Evolutionary conservation across 192 early-diverging fungal genomes (phyloP).

Genomic region (Backusella parvicylindrica): DNA sequence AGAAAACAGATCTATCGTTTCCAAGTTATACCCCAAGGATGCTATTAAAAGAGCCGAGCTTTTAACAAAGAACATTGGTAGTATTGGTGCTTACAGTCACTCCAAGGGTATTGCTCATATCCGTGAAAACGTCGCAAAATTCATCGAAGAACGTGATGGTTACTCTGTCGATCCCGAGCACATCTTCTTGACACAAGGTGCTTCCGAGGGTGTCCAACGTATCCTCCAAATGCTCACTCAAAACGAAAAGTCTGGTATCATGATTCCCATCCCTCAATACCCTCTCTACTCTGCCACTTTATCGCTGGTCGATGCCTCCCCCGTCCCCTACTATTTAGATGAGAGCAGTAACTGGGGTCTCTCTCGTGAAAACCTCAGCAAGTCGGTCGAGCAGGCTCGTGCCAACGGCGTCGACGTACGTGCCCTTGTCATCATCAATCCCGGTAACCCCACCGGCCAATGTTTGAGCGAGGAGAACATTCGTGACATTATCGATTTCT

Average conservation of each 20-base stretch:
- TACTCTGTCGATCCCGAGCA: constrained; percentile 76
- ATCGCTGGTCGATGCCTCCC: constrained; percentile 76
- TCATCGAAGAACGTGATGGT: constrained; percentile 89
- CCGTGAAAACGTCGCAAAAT: constrained; percentile 84
- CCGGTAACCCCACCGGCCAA: constrained; percentile 98
- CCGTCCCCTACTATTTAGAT: constrained; percentile 91
- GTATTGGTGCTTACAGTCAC: constrained; percentile 90
- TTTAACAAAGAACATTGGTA: constrained; percentile 68
- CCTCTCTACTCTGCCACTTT: constrained; percentile 96
- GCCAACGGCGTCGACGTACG: constrained; percentile 80
- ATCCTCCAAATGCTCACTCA: constrained; percentile 85
- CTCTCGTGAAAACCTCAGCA: constrained; percentile 59
- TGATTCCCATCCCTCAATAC: constrained; percentile 99
- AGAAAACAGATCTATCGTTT: constrained; percentile 49
- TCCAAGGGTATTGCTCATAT: constrained; percentile 88
- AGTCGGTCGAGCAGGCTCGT: constrained; percentile 61
- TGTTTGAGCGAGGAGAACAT: constrained; percentile 82
- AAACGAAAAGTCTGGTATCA: constrained; percentile 80
- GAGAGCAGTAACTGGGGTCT: constrained; percentile 86
- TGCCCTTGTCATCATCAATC: constrained; percentile 96
- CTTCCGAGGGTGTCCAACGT: constrained; percentile 90
- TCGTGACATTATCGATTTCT: constrained; percentile 86
- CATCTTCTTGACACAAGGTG: constrained; percentile 93
- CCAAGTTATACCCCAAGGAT: constrained; percentile 76
- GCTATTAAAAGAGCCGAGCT: constrained; percentile 81